phyloP scores from a whole-genome alignment of 768 basidiomycete species.

The Tricholoma terreum region DNA sequence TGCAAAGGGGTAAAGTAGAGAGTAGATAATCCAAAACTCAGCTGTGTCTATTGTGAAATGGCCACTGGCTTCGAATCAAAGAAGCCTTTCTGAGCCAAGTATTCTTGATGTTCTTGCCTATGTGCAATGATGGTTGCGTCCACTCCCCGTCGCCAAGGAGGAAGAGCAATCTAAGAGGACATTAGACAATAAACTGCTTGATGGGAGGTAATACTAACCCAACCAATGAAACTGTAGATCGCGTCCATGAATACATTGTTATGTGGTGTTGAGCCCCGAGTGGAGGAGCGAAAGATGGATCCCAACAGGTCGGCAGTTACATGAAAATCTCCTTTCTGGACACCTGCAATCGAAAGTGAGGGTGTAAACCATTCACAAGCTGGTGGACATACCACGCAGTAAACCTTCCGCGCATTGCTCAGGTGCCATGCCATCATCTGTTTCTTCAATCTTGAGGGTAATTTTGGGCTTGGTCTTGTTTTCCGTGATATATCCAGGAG shows the following conservation, averaged over 20 bases:
- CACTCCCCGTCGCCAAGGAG: conserved; percentile 51
- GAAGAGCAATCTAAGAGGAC: conserved; percentile 42
- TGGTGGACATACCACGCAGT: conserved; percentile 47
- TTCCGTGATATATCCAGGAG: conserved; percentile 74
- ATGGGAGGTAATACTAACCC: conserved; percentile 33
- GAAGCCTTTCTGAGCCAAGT: conserved; percentile 44
- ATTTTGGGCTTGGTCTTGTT: conserved; percentile 76
- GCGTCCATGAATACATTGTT: conserved; percentile 60
- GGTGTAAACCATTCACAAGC: neutral
- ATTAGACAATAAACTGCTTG: neutral
- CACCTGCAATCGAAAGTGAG: conserved; percentile 44
- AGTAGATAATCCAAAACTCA: too few relatives aligned
- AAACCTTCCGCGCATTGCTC: conserved; percentile 61
- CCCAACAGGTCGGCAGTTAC: conserved; percentile 75
- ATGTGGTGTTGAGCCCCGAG: conserved; percentile 61
- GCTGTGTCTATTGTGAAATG: too few relatives aligned
- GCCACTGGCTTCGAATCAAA: conserved; percentile 24
- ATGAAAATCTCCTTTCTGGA: conserved; percentile 70
- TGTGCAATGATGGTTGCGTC: conserved; percentile 48
- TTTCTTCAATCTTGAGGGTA: conserved; percentile 73
- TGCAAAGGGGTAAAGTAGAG: too few relatives aligned
- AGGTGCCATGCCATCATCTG: conserved; percentile 60
- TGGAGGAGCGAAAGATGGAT: conserved; percentile 63
- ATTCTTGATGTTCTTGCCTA: conserved; percentile 42
- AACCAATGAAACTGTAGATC: conserved; percentile 42